Evolutionary conservation across 2,329 filamentous ascomycete species (phyloP), one percentile per base, ranked within the genome.

Genomic region (Trichophyton mentagrophytes): DNA sequence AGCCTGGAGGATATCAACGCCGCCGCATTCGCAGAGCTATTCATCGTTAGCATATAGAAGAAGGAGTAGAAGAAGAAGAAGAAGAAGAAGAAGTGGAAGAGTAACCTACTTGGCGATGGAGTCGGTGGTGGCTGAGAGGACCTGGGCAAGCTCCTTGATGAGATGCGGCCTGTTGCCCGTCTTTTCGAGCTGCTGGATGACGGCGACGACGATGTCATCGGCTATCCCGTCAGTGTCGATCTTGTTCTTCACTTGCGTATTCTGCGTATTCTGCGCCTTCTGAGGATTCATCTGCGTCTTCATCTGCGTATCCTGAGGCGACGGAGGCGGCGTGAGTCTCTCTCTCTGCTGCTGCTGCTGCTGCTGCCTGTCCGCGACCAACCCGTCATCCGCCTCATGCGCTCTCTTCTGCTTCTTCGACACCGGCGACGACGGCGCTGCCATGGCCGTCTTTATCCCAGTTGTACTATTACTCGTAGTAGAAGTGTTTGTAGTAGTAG

Each of bases 1-100:
- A 99, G 80, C 68, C 93, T 87, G 51, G 93, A 96, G 1, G 91
- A 96, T 67, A 99, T 91, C 68, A 99, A 90, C 61, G 93, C 92
- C 69, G 89, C 90, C 61, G 91, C 92, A 72, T 97, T 97, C 59
- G 92, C 90, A 66, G 93, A 97, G 76, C 93, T 97, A 72, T 61
- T 74, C 68, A 61, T 1, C 1, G 67, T 59, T 53, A 57, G 27
- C 22, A 5, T 62, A 68, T 62, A 68, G 65, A 66, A 64, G 17
- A 63, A 61, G 59, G 7, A 7, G 11, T 9, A 36, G 33, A 36
- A 9, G 8, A 1, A 36, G 3, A 11, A 33, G 30, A 33, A 57
- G 60, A 60, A 56, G 57, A 25, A 49, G 13, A 62, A 47, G 36
- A 17, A 20, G 22, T 53, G 22, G 25, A n/a, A n/a, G n/a, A n/a